Evolutionary conservation across 2,329 filamentous ascomycete genomes (phyloP), one percentile per base, ranked within the genome.

Genomic region (Scytalidium lignicola): DNA sequence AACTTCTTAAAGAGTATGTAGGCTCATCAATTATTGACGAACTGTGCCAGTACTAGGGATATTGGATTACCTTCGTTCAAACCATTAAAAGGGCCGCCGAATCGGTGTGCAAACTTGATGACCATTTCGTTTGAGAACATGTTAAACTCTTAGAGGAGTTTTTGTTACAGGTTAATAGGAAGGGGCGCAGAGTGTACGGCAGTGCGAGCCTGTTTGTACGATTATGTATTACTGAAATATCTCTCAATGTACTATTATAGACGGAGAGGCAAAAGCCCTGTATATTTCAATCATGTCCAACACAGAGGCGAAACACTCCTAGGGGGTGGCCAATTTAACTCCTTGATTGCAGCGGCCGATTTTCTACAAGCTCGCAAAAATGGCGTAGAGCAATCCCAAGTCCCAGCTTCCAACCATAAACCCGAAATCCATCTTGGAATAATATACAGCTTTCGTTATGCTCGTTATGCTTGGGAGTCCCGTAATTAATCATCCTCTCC

Each of bases 1-100:
- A 93, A 93, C 72, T 93, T 90, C 77, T 79, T 93, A 70, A 88
- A 86, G 78, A 80, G 82, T 41, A 89, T 91, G 86, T 65, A 54
- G 44, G 43, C 15, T 37, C 8, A n/a, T 26, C 32, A 37, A 13
- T n/a, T 13, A 7, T 17, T 37, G 12, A 5, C 32, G 5, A 17
- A n/a, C n/a, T n/a, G n/a, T n/a, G n/a, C n/a, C n/a, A n/a, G n/a
- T n/a, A n/a, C n/a, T n/a, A n/a, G n/a, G n/a, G n/a, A n/a, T n/a
- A n/a, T n/a, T n/a, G n/a, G n/a, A n/a, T n/a, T n/a, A n/a, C n/a
- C n/a, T n/a, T n/a, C n/a, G n/a, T n/a, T n/a, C n/a, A n/a, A n/a
- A n/a, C n/a, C n/a, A n/a, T n/a, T n/a, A 10, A 10, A 26, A 26
- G 23, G 6, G 23, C 10, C 23, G 23, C 23, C 5, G 23, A 26